Conservation (phyloP, 495 filamentous ascomycete species). For the Penicillium cinerascens region DNA sequence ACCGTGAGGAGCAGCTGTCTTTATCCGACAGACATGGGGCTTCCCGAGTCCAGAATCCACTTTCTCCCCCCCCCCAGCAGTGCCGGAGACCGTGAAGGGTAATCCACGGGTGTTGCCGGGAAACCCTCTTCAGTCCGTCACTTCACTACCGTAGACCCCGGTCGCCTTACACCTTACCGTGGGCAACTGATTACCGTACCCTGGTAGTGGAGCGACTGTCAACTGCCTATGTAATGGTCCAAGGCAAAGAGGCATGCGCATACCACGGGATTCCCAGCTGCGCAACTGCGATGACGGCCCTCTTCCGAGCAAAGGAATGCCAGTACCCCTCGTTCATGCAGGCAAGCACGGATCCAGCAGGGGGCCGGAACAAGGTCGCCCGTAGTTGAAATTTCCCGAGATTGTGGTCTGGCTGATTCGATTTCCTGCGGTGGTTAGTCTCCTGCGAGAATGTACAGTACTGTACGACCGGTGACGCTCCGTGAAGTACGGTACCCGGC, state of each 20-base stretch:
- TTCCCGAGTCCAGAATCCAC: slow-evolving; percentile 16
- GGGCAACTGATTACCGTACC: too few species aligned
- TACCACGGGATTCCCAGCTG: neutral
- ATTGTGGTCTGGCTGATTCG: neutral
- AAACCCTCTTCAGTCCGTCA: neutral
- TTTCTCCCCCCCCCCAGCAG: neutral
- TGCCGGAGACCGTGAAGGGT: neutral
- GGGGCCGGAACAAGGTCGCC: neutral
- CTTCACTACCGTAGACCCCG: too few species aligned
- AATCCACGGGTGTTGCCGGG: slow-evolving; percentile 12
- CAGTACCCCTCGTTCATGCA: slow-evolving; percentile 15
- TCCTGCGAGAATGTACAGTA: too few species aligned
- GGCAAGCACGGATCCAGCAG: slow-evolving; percentile 9
- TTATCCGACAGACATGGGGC: slow-evolving; percentile 14
- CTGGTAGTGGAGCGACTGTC: too few species aligned
- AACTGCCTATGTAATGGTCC: too few species aligned
- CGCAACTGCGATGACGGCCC: neutral
- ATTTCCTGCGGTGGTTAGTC: too few species aligned
- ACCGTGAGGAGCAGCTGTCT: slow-evolving; percentile 18
- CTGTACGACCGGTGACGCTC: too few species aligned
- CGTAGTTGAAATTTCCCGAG: neutral
- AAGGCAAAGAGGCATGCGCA: neutral
- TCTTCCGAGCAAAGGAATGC: slow-evolving; percentile 5
- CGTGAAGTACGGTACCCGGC: too few species aligned
- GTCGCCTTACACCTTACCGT: too few species aligned